phyloP scores from a whole-genome alignment of 306 rosid genomes.

The Acacia crassicarpa region DNA sequence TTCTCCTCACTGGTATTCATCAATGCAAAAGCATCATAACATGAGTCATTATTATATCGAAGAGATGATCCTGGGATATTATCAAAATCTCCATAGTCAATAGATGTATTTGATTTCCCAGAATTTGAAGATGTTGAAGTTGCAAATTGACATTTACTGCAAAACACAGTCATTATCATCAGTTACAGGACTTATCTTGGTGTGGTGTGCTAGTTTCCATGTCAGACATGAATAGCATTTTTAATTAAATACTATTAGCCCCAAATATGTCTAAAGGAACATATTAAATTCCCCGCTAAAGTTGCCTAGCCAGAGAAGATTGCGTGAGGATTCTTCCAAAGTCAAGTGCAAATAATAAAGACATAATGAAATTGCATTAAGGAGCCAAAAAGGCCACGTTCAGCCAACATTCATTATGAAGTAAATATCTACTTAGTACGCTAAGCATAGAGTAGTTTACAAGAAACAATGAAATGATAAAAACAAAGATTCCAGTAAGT shows the following conservation, averaged over 20 bases:
- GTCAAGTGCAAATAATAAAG: slow-evolving; percentile 7
- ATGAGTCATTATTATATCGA: slow-evolving; percentile 38
- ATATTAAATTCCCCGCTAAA: background rate
- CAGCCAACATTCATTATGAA: background rate
- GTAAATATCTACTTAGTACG: background rate
- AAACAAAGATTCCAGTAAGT: background rate
- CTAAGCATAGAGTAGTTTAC: background rate
- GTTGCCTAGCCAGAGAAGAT: background rate
- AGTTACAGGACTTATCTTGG: slow-evolving; percentile 3
- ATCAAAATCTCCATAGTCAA: slow-evolving; percentile 48
- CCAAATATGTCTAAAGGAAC: background rate
- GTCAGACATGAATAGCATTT: background rate
- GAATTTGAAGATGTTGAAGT: slow-evolving; percentile 45
- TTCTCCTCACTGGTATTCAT: slow-evolving; percentile 42
- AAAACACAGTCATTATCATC: slow-evolving; percentile 29
- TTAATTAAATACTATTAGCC: background rate
- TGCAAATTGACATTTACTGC: slow-evolving; percentile 63
- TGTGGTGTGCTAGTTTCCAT: slow-evolving; percentile 20
- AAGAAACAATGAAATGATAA: background rate
- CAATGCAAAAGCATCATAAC: slow-evolving; percentile 46
- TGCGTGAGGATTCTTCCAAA: background rate
- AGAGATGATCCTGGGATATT: slow-evolving; percentile 43
- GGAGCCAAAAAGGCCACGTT: background rate
- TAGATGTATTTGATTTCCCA: slow-evolving; percentile 51
- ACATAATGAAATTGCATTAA: background rate